Base-by-base conservation (phyloP, 768 basidiomycete genomes). In the Sarcodon aspratus region DNA sequence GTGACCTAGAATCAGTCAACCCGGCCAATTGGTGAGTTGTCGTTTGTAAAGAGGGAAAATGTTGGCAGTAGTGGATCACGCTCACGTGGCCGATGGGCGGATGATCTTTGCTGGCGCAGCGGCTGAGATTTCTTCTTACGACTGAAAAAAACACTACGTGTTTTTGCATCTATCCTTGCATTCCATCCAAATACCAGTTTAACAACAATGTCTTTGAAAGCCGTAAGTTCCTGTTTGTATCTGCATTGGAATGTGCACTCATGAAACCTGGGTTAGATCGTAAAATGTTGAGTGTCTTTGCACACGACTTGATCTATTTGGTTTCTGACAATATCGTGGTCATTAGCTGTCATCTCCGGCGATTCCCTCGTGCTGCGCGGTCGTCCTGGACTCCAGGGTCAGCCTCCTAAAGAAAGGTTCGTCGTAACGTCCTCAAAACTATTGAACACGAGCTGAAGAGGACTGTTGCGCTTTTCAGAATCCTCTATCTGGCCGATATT, bases 401-500 rank as follows among this genome's bases (percentile, higher is more conserved):
- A 92, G 63, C 79, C 82, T 48, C 82, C 90, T 1, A 95, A 94
- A 69, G 92, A 96, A 67, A 77, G 89, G 91, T 87, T 55, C 50
- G 70, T 59, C 43, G 18, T 46, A 38, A n/a, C 52, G n/a, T 48
- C 44, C 17, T 38, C 31, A 51, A n/a, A 45, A 32, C 11, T 38
- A 34, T 43, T 34, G 9, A 34, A 17, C 6, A 42, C 31, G 45
- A 50, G 42, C 44, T 42, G 27, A 47, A n/a, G 10, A 40, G 5
- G 46, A 34, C 27, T 40, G 17, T 51, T 45, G 15, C 49, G 53
- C 37, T n/a, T 44, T 5, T 3, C 56, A 96, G 94, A 52, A 74
- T 93, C 50, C 71, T 98, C 36, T 88, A 98, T 66, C 76, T 99
- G 43, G 90, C 89, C 33, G 93, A 95, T 58, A 69, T 96, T 44